Conservation (phyloP, 768 basidiomycete genomes). For the Phlebiopsis gigantea region DNA sequence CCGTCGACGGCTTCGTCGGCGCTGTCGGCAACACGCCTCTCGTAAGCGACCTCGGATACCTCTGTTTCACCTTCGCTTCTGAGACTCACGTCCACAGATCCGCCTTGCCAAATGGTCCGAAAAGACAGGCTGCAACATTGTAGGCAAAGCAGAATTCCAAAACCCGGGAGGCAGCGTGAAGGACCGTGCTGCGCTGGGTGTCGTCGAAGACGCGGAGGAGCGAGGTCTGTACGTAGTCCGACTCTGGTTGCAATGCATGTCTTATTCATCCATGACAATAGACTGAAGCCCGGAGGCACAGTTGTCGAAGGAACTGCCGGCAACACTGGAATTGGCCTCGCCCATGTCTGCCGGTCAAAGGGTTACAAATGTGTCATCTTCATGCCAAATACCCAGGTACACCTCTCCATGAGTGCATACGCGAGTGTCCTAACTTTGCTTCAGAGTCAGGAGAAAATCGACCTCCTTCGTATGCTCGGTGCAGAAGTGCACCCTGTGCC, state of each 20-base stretch:
- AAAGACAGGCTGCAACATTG: constrained; percentile 75
- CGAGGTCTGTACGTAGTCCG: constrained; percentile 58
- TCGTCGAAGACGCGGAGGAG: constrained; percentile 83
- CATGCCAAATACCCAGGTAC: constrained; percentile 92
- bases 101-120: constrained; percentile 77
- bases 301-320: constrained; percentile 98
- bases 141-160: constrained; percentile 97
- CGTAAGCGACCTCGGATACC: constrained; percentile 37
- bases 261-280: no score
- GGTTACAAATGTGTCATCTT: constrained; percentile 99
- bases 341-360: constrained; percentile 86
- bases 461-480: constrained; percentile 93
- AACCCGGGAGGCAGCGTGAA: constrained; percentile 98
- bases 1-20: constrained; percentile 76
- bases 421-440: background rate
- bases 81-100: constrained; percentile 47
- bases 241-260: no score
- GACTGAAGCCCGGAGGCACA: constrained; percentile 89
- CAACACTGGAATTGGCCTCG: constrained; percentile 95
- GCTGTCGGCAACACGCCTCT: constrained; percentile 93
- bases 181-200: constrained; percentile 90
- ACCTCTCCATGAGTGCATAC: constrained; percentile 5
- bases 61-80: background rate
- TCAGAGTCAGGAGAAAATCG: constrained; percentile 97
- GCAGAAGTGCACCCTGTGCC: constrained; percentile 96